Evolutionary conservation across 345 rosid genomes (phyloP).

Genomic region (Gossypium arboreum): DNA sequence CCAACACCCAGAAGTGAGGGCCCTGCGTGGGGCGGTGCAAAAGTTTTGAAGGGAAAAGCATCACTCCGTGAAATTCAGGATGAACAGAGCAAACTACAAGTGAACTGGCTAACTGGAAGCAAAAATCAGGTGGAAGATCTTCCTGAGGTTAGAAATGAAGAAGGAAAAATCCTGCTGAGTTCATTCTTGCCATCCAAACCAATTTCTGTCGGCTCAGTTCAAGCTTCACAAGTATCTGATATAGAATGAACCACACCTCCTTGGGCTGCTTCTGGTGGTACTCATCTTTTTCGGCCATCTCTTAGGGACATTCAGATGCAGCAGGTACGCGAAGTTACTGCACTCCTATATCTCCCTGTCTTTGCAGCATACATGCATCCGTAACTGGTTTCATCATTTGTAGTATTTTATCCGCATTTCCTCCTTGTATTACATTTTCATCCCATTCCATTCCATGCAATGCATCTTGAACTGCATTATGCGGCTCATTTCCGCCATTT

Average conservation of each 20-base stretch:
- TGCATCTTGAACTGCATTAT: background rate
- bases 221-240: conserved; percentile 43
- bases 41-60: conserved; percentile 61
- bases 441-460: background rate
- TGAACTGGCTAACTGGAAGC: conserved; percentile 30
- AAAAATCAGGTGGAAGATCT: conserved; percentile 43
- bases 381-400: background rate
- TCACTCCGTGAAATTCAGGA: conserved; percentile 84
- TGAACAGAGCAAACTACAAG: conserved; percentile 70
- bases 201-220: conserved; percentile 51
- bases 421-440: background rate
- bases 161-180: conserved; percentile 63
- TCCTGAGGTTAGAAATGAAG: conserved; percentile 34
- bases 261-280: conserved; percentile 76
- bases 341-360: background rate
- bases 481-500: background rate
- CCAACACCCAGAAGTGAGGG: conserved; percentile 67
- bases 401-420: background rate
- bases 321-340: conserved; percentile 43
- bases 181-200: conserved; percentile 74
- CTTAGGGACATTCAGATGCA: conserved; percentile 93
- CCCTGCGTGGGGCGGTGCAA: conserved; percentile 95
- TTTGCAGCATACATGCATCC: background rate
- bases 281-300: conserved; percentile 63
- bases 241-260: conserved; percentile 71